These are phyloP conservation scores for Tetradesmus lagerheimii DNA, from an alignment of 139 green algal species.

Conservation along the genomic window DNA sequence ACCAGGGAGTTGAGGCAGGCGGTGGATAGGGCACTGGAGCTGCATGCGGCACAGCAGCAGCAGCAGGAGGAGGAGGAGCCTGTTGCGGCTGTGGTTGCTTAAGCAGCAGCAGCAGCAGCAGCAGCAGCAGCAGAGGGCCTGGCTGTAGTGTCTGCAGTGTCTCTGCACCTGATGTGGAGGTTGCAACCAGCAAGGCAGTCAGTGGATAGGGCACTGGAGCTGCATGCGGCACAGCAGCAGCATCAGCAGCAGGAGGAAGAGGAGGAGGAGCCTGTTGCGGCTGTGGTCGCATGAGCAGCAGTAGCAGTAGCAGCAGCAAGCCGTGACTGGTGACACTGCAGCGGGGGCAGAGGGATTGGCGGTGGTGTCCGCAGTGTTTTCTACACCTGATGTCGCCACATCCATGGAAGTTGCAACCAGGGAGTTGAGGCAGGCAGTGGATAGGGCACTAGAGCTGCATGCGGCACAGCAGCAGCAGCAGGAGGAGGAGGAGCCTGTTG, in stretches of 20 bases:
- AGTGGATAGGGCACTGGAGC: not conserved
- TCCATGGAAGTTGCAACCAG: constrained; percentile 57
- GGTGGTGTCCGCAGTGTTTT: constrained; percentile 86
- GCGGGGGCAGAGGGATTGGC: too few species aligned
- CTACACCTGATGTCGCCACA: constrained; percentile 58
- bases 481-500: not conserved
- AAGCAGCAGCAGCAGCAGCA: not conserved
- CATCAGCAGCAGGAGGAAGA: not conserved
- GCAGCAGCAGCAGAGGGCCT: not conserved
- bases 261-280: not conserved
- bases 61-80: not conserved
- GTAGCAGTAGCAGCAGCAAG: not conserved
- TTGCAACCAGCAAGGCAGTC: constrained; percentile 51
- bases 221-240: not conserved
- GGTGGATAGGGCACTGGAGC: constrained; percentile 3
- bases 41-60: constrained; percentile 1
- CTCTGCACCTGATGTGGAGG: constrained; percentile 52
- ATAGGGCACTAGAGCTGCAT: not conserved
- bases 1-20: constrained; percentile 55
- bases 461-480: not conserved
- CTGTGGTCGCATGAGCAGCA: not conserved
- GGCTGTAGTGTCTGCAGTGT: too few species aligned
- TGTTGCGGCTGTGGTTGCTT: not conserved
- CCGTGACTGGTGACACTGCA: too few species aligned
- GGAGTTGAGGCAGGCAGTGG: constrained; percentile 54